Conservation (phyloP, 2,329 filamentous ascomycete genomes). For the Didymella pomorum region DNA sequence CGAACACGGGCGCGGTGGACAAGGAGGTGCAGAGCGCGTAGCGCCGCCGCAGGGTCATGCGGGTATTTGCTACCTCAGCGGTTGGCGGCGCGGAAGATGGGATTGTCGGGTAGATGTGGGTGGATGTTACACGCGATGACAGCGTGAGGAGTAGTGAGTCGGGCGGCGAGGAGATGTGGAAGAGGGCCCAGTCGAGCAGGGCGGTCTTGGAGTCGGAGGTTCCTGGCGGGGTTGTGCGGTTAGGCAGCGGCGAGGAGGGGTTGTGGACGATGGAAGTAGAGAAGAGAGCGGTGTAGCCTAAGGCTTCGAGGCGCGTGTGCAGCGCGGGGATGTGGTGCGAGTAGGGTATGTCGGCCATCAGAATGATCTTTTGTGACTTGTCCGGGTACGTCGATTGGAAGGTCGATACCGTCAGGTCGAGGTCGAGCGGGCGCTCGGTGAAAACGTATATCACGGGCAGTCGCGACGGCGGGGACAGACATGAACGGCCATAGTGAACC, state of each 20-base stretch:
- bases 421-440: constrained; percentile 74
- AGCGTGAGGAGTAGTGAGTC: constrained; percentile 86
- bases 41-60: constrained; percentile 76
- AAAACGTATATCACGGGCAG: constrained; percentile 92
- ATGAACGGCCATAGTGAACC: constrained; percentile 92
- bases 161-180: constrained; percentile 84
- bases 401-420: constrained; percentile 63
- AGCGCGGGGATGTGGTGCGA: constrained; percentile 74
- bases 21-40: constrained; percentile 87
- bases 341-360: constrained; percentile 92
- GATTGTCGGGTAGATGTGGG: constrained; percentile 77
- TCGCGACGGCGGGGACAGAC: constrained; percentile 86
- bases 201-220: constrained; percentile 52
- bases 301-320: constrained; percentile 60
- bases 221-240: constrained; percentile 71
- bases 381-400: constrained; percentile 76
- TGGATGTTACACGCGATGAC: constrained; percentile 77
- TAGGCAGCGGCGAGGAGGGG: constrained; percentile 82
- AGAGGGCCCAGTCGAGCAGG: constrained; percentile 75
- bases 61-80: constrained; percentile 59
- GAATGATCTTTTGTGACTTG: constrained; percentile 69
- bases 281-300: constrained; percentile 75
- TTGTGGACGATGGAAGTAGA: constrained; percentile 78
- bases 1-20: constrained; percentile 82
- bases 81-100: constrained; percentile 26